These are phyloP conservation scores for Melocanna baccifera DNA, from an alignment of 176 grass and related monocot genomes.

Conservation along the genomic window DNA sequence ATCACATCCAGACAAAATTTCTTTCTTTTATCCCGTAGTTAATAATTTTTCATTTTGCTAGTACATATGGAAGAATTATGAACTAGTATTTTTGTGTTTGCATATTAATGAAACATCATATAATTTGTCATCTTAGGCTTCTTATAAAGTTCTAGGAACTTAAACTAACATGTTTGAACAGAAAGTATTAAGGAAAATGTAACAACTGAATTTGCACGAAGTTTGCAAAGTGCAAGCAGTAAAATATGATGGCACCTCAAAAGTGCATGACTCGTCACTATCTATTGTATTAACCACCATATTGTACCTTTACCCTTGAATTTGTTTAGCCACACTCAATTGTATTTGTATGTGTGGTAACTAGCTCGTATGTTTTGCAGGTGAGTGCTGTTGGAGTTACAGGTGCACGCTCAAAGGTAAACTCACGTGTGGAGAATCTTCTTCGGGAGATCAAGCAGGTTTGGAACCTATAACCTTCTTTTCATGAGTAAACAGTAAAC, in stretches of 20 bases:
- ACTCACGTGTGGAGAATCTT: conserved; percentile 64
- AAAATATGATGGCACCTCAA: neutral
- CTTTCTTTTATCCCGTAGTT: neutral
- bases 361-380: conserved; percentile 32
- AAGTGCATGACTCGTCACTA: neutral
- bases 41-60: neutral
- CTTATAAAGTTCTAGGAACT: neutral
- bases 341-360: neutral
- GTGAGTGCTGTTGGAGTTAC: conserved; percentile 87
- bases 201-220: neutral
- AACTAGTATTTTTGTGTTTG: neutral
- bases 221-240: neutral
- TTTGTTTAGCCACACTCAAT: neutral
- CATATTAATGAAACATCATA: neutral
- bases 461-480: neutral
- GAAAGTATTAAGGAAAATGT: neutral
- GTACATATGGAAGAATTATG: neutral
- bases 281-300: neutral
- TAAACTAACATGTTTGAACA: neutral
- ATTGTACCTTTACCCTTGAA: neutral
- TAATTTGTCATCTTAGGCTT: neutral
- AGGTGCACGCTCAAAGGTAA: conserved; percentile 78
- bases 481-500: neutral
- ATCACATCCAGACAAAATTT: neutral
- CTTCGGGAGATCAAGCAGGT: conserved; percentile 88